A percentile compares a stretch with the other conserved stretches of the same genome.
These are phyloP conservation scores for Borovskyia barvae DNA, from an alignment of 208 protist species.

Conservation along the genomic window DNA sequence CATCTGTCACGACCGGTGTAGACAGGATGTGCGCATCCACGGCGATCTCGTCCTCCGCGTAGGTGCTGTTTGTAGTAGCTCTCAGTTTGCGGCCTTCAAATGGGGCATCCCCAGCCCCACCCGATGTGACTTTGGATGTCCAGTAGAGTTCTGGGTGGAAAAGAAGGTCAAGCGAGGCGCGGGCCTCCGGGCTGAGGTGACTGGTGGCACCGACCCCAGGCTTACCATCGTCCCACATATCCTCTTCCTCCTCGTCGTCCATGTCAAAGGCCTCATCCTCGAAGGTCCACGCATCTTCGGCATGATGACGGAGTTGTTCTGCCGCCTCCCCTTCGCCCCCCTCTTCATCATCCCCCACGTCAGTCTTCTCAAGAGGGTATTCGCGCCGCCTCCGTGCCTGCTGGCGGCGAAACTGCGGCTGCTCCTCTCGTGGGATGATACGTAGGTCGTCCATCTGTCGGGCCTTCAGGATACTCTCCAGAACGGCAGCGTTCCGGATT, in stretches of 20 bases:
- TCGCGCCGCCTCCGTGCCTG: background rate
- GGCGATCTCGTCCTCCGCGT: slow-evolving; percentile 62
- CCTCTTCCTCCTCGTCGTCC: background rate
- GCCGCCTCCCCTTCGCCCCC: background rate
- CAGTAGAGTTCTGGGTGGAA: slow-evolving; percentile 72
- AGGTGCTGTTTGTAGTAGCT: slow-evolving; percentile 7
- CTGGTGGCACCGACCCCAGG: slow-evolving; percentile 39
- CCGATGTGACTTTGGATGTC: slow-evolving; percentile 20
- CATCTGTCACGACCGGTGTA: slow-evolving; percentile 82
- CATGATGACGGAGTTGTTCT: background rate
- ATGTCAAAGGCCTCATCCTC: background rate
- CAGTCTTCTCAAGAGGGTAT: background rate
- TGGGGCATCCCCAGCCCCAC: slow-evolving; percentile 21
- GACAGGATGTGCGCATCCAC: slow-evolving; percentile 88
- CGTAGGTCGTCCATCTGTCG: slow-evolving; percentile 35
- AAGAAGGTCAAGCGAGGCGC: slow-evolving; percentile 66
- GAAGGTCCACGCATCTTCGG: slow-evolving; percentile 12
- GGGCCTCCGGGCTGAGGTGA: slow-evolving; percentile 67
- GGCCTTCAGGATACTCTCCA: slow-evolving; percentile 26
- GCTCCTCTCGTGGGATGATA: background rate
- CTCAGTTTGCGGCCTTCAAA: slow-evolving; percentile 43
- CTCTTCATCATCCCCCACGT: background rate
- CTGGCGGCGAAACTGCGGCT: background rate
- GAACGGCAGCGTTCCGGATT: slow-evolving; percentile 3
- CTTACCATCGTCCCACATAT: background rate